Evolutionary conservation across 495 filamentous ascomycete species (phyloP).

Genomic region (Mycothermus thermophilus): DNA sequence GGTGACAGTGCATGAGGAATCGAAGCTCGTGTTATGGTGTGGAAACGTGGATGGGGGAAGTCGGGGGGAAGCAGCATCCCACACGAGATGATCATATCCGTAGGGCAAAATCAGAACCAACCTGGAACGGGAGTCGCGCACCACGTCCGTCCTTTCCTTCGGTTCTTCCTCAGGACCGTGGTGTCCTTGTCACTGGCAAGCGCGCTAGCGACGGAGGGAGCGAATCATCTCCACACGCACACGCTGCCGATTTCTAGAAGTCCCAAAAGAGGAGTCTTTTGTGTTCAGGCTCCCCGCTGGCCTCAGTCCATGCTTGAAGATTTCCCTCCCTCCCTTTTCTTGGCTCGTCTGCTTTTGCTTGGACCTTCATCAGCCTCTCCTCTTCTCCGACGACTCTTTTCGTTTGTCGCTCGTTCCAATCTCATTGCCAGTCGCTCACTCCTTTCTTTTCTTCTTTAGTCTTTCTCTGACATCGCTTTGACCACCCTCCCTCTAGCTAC

Average conservation of each 20-base stretch:
- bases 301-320: background rate
- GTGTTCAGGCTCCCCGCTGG: background rate
- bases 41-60: too few species aligned
- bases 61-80: too few species aligned
- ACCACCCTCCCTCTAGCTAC: too few species aligned
- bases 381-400: background rate
- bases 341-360: background rate
- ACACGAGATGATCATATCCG: too few species aligned
- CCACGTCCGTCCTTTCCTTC: too few species aligned
- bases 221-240: slow-evolving; percentile 15
- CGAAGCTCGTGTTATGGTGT: too few species aligned
- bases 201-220: background rate
- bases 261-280: slow-evolving; percentile 5
- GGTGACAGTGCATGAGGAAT: too few species aligned
- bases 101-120: too few species aligned
- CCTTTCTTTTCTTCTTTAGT: background rate
- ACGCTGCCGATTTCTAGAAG: slow-evolving; percentile 1
- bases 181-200: slow-evolving; percentile 1
- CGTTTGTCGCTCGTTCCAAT: background rate
- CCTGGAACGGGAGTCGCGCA: too few species aligned
- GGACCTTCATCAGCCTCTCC: slow-evolving; percentile 1
- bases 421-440: background rate
- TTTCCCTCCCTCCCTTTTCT: background rate
- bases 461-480: too few species aligned
- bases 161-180: too few species aligned